A percentile compares a stretch with the other conserved stretches of the same genome.
These are phyloP conservation scores for Shiraia bambusicola DNA, from an alignment of 2,329 filamentous ascomycete species.

Conservation along the genomic window DNA sequence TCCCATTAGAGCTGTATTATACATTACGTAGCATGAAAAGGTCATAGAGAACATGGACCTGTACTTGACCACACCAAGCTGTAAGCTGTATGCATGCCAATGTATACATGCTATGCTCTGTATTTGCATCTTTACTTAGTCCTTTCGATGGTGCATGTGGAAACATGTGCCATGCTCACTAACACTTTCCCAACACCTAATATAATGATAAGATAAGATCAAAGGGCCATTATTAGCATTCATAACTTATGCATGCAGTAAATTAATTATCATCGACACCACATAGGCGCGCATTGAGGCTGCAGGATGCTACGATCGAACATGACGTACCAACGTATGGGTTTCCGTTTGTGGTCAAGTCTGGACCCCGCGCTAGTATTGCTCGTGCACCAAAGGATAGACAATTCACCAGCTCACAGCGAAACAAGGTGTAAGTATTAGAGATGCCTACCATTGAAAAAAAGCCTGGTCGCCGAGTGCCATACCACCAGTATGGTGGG, in stretches of 20 bases:
- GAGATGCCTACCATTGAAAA: conserved; percentile 13
- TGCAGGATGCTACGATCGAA: too few species aligned
- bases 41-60: neutral
- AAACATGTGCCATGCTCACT: conserved; percentile 5
- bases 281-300: too few species aligned
- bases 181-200: neutral
- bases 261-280: too few species aligned
- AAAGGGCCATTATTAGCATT: too few species aligned
- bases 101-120: neutral
- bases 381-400: too few species aligned
- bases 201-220: too few species aligned
- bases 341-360: too few species aligned
- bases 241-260: too few species aligned
- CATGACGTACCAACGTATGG: too few species aligned
- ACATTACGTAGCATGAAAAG: conserved; percentile 3
- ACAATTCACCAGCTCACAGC: too few species aligned
- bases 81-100: neutral
- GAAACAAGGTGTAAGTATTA: neutral
- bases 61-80: neutral
- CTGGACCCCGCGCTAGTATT: too few species aligned
- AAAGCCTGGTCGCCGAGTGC: conserved; percentile 10
- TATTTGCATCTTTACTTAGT: too few species aligned
- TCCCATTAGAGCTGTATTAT: conserved; percentile 22
- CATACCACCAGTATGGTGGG: conserved; percentile 3
- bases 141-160: conserved; percentile 1